These are phyloP conservation scores for Cardamine resedifolia DNA, from an alignment of 345 rosid species.

Conservation along the genomic window DNA sequence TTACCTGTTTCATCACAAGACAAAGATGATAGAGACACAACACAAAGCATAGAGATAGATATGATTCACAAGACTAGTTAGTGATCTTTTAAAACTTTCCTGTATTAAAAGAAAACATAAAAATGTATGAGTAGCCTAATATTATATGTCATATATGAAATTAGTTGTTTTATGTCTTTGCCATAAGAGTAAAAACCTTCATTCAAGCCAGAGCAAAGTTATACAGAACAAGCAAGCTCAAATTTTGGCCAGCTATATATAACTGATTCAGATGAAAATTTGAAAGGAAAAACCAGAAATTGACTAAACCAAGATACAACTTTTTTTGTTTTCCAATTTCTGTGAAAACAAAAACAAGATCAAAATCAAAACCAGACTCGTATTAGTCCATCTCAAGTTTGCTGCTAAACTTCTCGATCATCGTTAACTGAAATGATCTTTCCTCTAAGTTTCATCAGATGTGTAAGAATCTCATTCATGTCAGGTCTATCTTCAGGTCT, in stretches of 20 bases:
- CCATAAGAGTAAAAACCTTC: neutral
- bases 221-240: no score
- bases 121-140: neutral
- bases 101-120: neutral
- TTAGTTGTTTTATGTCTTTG: neutral
- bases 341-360: neutral
- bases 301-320: no score
- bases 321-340: neutral
- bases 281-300: no score
- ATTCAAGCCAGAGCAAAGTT: neutral
- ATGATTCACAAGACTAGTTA: neutral
- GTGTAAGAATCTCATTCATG: slow-evolving; percentile 58
- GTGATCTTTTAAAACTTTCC: neutral
- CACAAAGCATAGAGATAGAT: neutral
- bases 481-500: slow-evolving; percentile 67
- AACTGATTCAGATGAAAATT: no score
- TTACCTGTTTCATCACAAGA: neutral
- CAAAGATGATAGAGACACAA: neutral
- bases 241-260: no score
- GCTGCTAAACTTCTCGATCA: neutral
- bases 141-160: neutral
- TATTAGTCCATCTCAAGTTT: neutral
- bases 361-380: neutral
- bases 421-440: neutral
- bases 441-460: slow-evolving; percentile 49